Evolutionary conservation across 371 early-diverging fungal species (phyloP).

Genomic region (Gilbertella persicaria): DNA sequence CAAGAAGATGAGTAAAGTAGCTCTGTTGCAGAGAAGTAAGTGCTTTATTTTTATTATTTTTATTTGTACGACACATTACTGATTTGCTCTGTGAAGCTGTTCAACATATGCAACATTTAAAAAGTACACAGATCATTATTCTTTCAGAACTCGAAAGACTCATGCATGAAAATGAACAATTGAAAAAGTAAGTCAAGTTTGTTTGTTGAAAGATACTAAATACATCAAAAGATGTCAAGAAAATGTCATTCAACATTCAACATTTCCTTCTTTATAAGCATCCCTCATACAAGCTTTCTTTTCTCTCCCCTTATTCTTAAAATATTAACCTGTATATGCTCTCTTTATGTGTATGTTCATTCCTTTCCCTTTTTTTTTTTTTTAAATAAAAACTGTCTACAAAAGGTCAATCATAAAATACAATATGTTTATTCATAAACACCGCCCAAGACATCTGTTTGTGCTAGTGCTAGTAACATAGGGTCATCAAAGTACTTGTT

Average conservation of each 20-base stretch:
- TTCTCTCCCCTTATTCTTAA: constrained; percentile 2
- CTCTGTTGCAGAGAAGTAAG: constrained; percentile 52
- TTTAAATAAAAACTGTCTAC: constrained; percentile 9
- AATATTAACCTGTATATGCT: constrained; percentile 1
- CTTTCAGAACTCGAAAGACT: constrained; percentile 45
- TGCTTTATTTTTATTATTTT: not conserved
- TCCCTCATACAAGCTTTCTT: not conserved
- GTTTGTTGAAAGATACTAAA: not conserved
- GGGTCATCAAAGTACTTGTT: constrained; percentile 96
- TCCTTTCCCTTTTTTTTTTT: not conserved
- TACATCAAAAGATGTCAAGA: constrained; percentile 32
- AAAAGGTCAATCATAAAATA: too few relatives aligned
- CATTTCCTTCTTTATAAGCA: constrained; percentile 11
- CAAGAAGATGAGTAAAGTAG: constrained; percentile 61
- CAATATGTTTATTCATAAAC: constrained; percentile 13
- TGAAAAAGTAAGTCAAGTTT: constrained; percentile 38
- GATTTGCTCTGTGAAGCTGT: constrained; percentile 28
- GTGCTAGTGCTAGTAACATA: constrained; percentile 69
- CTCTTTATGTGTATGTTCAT: constrained; percentile 3
- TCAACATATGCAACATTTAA: constrained; percentile 51
- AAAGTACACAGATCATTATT: constrained; percentile 44
- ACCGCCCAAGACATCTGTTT: constrained; percentile 51
- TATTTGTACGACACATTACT: not conserved
- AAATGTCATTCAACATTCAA: constrained; percentile 24
- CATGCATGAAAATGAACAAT: constrained; percentile 47